phyloP scores from a whole-genome alignment of 768 basidiomycete species.

The Rhodotorula kratochvilovae region DNA sequence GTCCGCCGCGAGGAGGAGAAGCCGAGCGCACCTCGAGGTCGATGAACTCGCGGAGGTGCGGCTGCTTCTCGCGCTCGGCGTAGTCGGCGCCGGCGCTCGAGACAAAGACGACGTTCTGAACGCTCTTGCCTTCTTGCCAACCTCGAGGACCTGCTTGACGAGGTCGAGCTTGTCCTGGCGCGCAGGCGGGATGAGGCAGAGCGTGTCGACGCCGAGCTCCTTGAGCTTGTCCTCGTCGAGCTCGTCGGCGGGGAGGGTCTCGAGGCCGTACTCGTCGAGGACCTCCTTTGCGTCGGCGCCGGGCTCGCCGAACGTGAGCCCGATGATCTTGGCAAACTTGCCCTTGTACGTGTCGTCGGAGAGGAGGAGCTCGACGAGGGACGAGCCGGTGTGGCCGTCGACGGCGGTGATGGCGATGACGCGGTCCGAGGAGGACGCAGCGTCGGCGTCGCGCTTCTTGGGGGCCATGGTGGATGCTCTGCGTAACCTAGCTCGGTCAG shows the following conservation, averaged over 20 bases:
- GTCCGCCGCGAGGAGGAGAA: neutral
- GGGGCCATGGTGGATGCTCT: neutral
- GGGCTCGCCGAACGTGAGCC: constrained; percentile 13
- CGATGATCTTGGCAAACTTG: constrained; percentile 14
- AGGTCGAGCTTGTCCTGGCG: constrained; percentile 8
- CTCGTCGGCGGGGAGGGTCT: neutral
- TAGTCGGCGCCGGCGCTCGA: constrained; percentile 12
- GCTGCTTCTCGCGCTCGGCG: constrained; percentile 20
- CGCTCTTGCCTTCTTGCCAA: constrained; percentile 10
- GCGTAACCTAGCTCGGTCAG: too few relatives aligned
- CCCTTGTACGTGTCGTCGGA: neutral
- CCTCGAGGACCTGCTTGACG: constrained; percentile 15
- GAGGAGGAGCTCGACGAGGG: constrained; percentile 4
- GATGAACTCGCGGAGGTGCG: constrained; percentile 11
- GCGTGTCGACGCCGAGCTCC: constrained; percentile 6
- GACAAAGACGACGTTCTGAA: constrained; percentile 9
- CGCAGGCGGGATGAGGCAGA: constrained; percentile 5
- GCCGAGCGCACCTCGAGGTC: constrained; percentile 11
- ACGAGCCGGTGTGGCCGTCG: constrained; percentile 6
- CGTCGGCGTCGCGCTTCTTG: neutral
- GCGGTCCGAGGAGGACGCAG: neutral
- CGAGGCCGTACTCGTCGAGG: neutral
- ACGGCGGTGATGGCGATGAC: neutral
- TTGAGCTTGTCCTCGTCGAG: constrained; percentile 7
- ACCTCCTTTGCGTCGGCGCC: neutral